Base-by-base conservation (phyloP, 2,329 filamentous ascomycete species). In the Aureobasidium pullulans region DNA sequence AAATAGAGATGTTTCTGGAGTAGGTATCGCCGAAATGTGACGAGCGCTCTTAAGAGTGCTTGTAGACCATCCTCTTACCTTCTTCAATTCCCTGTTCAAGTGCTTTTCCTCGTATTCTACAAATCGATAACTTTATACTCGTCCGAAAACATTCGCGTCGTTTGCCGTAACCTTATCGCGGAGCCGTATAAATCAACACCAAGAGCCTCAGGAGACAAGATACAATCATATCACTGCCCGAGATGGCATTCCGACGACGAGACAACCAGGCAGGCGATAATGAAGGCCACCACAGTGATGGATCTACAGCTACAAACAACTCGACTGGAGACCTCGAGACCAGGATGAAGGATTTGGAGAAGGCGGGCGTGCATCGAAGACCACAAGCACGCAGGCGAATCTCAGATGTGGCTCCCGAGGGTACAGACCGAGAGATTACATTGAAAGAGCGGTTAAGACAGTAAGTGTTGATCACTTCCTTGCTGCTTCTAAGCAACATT, bases 381-480 rank as follows among this genome's bases (percentile, higher is more conserved):
- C n/a, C 49, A 19, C 28, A 36, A 2, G 11, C 23, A 15, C 40
- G 19, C 29, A 29, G 40, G 31, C 40, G 53, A 1, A 47, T 37
- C 9, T 46, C 53, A 39, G 32, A 57, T 16, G 53, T 7, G 3
- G 8, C 15, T 6, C 28, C 32, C 1, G 57, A 60, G 32, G 58
- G 58, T 3, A 42, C 37, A 9, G 58, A 60, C 23, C 32, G 23
- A n/a, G 15, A 60, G 15, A 48, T 63, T 1, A 60, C 60, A 9
- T 46, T 46, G 10, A 60, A 59, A 28, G 29, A 63, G 15, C 50
- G 62, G 19, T 40, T 63, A 32, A 59, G 50, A 29, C 62, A 63
- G 62, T 63, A 52, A 28, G 62, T 59, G 5, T 19, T 39, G n/a
- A 13, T 6, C 3, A 13, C 7, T 8, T 7, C 11, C 36, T 49